Conservation (phyloP, 371 early-diverging fungal species). For the Mortierella sp. region DNA sequence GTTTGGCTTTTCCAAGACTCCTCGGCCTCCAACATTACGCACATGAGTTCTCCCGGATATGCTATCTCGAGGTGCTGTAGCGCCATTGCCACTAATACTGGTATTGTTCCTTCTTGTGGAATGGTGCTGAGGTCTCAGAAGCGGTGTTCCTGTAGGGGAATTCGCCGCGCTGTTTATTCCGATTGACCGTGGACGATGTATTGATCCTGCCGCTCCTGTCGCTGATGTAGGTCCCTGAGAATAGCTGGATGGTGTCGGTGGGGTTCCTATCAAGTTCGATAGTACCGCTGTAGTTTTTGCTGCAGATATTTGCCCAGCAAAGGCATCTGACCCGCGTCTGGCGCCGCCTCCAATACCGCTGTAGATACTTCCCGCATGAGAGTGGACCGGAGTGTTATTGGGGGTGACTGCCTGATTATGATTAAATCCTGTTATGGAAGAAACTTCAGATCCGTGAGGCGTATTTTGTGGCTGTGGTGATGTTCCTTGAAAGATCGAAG, state of each 20-base stretch:
- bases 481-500: slow-evolving; percentile 25
- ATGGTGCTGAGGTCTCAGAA: slow-evolving; percentile 39
- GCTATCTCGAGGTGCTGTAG: not conserved
- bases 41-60: slow-evolving; percentile 18
- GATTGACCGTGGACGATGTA: slow-evolving; percentile 21
- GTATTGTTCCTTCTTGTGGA: slow-evolving; percentile 1
- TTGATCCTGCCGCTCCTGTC: not conserved
- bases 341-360: slow-evolving; percentile 11
- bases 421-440: slow-evolving; percentile 32
- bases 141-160: slow-evolving; percentile 52
- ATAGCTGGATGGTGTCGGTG: slow-evolving; percentile 14
- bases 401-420: slow-evolving; percentile 16
- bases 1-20: slow-evolving; percentile 71
- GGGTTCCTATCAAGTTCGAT: slow-evolving; percentile 42
- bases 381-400: slow-evolving; percentile 29
- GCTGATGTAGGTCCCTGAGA: not conserved
- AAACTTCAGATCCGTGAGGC: slow-evolving; percentile 37
- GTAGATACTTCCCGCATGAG: slow-evolving; percentile 29
- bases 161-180: slow-evolving; percentile 35
- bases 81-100: slow-evolving; percentile 2
- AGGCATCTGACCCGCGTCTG: slow-evolving; percentile 44
- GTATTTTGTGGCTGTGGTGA: slow-evolving; percentile 46
- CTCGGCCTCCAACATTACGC: slow-evolving; percentile 34
- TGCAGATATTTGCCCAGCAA: slow-evolving; percentile 10
- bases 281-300: slow-evolving; percentile 30